Conservation (phyloP, 129 eudicot species). For the Rutidosis leptorrhynchoides region DNA sequence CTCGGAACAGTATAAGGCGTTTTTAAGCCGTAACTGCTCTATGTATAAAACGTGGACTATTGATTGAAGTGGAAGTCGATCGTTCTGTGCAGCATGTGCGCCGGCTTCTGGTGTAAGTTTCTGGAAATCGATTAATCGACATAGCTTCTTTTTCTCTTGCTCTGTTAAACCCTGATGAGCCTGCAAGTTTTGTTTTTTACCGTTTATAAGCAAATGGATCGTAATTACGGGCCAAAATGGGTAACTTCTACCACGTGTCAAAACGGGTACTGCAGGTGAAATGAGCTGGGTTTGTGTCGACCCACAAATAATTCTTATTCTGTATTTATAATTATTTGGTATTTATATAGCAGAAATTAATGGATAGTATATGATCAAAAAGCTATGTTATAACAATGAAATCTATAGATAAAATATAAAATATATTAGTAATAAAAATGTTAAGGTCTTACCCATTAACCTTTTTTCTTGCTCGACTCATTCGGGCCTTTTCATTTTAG, state of each 20-base stretch:
- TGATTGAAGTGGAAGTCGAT: too few species aligned
- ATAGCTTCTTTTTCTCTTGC: slow-evolving; percentile 68
- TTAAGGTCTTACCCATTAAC: too few species aligned
- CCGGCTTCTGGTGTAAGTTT: slow-evolving; percentile 95
- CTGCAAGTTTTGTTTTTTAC: slow-evolving; percentile 40
- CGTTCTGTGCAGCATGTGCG: slow-evolving; percentile 88
- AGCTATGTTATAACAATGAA: background rate
- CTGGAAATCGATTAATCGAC: slow-evolving; percentile 82
- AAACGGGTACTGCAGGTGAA: background rate
- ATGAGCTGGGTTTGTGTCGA: background rate
- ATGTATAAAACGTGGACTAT: too few species aligned
- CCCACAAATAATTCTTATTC: background rate
- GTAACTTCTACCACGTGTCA: background rate
- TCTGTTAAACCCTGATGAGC: slow-evolving; percentile 83
- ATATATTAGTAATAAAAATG: too few species aligned
- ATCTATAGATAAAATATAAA: too few species aligned
- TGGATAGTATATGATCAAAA: background rate
- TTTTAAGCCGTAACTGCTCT: too few species aligned
- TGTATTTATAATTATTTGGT: too few species aligned
- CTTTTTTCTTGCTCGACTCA: background rate
- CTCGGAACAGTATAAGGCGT: too few species aligned
- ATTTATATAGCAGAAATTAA: background rate
- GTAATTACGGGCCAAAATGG: too few species aligned
- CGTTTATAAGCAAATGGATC: too few species aligned
- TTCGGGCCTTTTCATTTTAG: background rate